Base-by-base conservation (phyloP, 495 filamentous ascomycete genomes). In the Hypoxylon fuscum region DNA sequence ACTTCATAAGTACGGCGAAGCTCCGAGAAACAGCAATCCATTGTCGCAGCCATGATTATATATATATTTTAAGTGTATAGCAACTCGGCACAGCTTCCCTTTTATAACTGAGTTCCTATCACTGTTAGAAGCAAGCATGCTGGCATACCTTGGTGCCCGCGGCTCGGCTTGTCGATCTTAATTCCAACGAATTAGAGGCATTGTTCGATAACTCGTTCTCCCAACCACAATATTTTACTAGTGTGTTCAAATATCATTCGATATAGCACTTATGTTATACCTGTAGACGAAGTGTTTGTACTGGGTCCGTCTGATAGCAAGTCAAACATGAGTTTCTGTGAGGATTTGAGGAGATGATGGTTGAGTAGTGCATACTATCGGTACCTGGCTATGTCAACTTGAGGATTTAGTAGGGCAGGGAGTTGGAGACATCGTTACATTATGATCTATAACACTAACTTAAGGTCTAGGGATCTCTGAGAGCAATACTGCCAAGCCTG, bases 401-500 rank as follows among this genome's bases (percentile, higher is more conserved):
- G 34, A 40, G 37, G 15, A 7, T 18, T 15, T 14, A 20, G 37
- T 15, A 40, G 15, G 14, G 6, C 37, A 17, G 8, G n/a, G 2
- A 17, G 3, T 15, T 14, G 18, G 43, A 50, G 21, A 54, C 37
- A 35, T 54, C 34, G 29, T 37, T 46, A 4, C 17, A 40, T 49
- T 43, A 22, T 49, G n/a, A 23, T 37, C 34, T 59, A 59, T 48
- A 55, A 44, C 2, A 15, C 31, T 15, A 32, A 55, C 42, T 55
- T 55, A 55, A 65, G 38, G 29, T 22, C 37, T 29, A 14, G 50
- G 55, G 29, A 25, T 22, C 25, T 43, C 25, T 38, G 29, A 29
- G n/a, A 14, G 45, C 18, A 48, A 42, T 27, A 40, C 51, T 52
- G 44, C 41, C 25, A 51, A 22, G 23, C 46, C 31, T 18, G 18